phyloP scores from a whole-genome alignment of 2,329 filamentous ascomycete species.

The Aspergillus fijiensis region DNA sequence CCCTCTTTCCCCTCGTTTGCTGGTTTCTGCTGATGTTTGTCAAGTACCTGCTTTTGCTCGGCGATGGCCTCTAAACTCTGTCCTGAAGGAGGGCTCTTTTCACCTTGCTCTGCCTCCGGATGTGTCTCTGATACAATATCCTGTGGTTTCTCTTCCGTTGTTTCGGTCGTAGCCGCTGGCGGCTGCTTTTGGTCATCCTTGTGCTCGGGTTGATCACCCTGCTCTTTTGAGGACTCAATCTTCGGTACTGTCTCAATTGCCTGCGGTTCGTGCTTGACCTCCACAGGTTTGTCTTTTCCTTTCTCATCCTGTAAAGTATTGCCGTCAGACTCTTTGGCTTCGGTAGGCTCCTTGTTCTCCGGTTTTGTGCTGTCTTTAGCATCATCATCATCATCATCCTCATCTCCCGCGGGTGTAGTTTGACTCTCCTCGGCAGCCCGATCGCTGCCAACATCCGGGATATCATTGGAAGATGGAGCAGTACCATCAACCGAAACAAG shows the following conservation, averaged over 20 bases:
- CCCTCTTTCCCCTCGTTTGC: background rate
- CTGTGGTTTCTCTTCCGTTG: background rate
- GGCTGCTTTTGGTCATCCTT: background rate
- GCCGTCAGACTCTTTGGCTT: background rate
- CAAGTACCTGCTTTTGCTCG: background rate
- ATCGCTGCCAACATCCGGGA: constrained; percentile 26
- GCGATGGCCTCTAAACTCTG: background rate
- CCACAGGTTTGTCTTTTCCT: background rate
- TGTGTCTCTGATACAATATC: background rate
- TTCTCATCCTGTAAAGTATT: background rate
- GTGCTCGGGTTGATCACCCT: background rate
- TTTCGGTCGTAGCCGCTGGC: background rate
- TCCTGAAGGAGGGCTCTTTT: background rate
- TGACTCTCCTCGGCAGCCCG: constrained; percentile 19
- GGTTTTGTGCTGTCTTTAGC: background rate
- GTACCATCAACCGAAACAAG: constrained; percentile 24
- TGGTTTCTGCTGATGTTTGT: background rate
- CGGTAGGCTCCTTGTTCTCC: background rate
- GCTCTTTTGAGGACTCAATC: background rate
- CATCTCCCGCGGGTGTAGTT: background rate
- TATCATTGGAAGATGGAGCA: constrained; percentile 27
- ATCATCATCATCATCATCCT: background rate
- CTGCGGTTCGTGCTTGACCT: background rate
- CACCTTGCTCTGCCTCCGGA: background rate
- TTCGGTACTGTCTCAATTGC: background rate